Evolutionary conservation across 306 rosid genomes (phyloP).

Genomic region (Rosa rugosa): DNA sequence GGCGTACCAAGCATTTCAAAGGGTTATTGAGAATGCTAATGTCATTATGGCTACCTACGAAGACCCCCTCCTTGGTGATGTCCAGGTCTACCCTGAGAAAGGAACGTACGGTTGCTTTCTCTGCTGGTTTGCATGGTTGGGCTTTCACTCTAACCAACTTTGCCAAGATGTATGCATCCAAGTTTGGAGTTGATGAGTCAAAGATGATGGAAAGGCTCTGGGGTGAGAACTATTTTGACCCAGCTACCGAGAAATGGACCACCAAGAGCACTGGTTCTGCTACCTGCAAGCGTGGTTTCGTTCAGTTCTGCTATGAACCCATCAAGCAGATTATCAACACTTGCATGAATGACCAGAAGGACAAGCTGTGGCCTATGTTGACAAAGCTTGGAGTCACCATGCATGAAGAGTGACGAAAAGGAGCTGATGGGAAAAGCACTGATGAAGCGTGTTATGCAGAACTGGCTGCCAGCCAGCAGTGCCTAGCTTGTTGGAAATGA

Average conservation of each 20-base stretch:
- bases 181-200: conserved; percentile 77
- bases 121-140: conserved; percentile 95
- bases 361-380: conserved; percentile 72
- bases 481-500: conserved; percentile 89
- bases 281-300: no score
- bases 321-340: no score
- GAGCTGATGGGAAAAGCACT: conserved; percentile 74
- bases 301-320: no score
- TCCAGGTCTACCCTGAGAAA: conserved; percentile 78
- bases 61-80: conserved; percentile 86
- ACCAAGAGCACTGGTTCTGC: conserved; percentile 43
- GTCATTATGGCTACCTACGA: conserved; percentile 95
- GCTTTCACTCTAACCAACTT: conserved; percentile 84
- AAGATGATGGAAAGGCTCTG: conserved; percentile 45
- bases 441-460: conserved; percentile 98
- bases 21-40: conserved; percentile 91
- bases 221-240: conserved; percentile 47
- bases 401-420: conserved; percentile 76
- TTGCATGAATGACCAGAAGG: no score
- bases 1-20: conserved; percentile 70
- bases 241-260: conserved; percentile 66
- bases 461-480: conserved; percentile 85
- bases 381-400: conserved; percentile 58
- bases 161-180: conserved; percentile 88
- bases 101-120: conserved; percentile 95